Base-by-base conservation (phyloP, 805 yeast genomes). In the Candida incommunis region DNA sequence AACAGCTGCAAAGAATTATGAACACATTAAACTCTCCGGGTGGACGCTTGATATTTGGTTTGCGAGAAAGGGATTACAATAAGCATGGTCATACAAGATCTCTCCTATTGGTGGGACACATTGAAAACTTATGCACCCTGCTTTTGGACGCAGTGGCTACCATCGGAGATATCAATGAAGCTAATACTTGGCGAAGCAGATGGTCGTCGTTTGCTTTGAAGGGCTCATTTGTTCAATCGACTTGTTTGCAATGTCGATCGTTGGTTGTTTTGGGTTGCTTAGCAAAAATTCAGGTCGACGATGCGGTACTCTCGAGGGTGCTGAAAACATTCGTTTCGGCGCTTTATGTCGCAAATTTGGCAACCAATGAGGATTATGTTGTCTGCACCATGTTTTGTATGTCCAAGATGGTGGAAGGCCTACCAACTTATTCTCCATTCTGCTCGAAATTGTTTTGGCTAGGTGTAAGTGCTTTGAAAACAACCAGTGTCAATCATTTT, bases 201-300 rank as follows among this genome's bases (percentile, higher is more conserved):
- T 52, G 57, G 56, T 41, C 51, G 40, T 42, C 54, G 3, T 49
- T 53, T 41, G 51, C 50, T 3, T 41, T 50, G 35, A 42, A 43
- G 9, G 46, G 49, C 2, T 52, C 54, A 25, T 54, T 51, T 51
- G 73, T 80, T 3, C 66, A 78, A 48, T 79, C 76, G 50, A 72
- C 82, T 18, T 50, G 53, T 4, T 45, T 56, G 21, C 58, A 55
- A 42, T 51, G 58, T 24, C 50, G 59, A 4, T 49, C 60, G 78
- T 71, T 78, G 29, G 67, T 83, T 50, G 72, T 82, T 3, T 68
- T 83, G 16, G 92, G 95, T 34, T 75, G 80, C 29, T 59, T 85
- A 40, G 71, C 84, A 0, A 74, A 74, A 48, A 62, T 68, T 11
- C 86, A 85, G 23, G 72, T 81, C 22, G 74, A 75, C 43, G 83